Base-by-base conservation (phyloP, 163 green algal species). In the Picocystis sp. region DNA sequence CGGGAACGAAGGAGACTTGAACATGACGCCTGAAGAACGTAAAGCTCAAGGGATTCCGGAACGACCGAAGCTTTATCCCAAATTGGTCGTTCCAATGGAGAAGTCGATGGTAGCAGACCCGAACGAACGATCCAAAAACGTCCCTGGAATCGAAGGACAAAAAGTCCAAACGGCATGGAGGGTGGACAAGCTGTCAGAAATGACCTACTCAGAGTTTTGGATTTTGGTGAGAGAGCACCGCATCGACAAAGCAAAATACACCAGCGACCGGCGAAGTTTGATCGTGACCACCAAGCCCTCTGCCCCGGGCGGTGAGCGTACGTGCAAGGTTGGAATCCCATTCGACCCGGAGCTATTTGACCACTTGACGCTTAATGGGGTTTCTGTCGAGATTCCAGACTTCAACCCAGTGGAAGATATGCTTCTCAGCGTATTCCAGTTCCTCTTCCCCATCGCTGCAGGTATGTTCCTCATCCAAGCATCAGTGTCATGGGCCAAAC, bases 281-380 rank as follows among this genome's bases (percentile, higher is more conserved):
- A 52, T 75, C 24, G 78, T 83, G 17, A 71, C 52, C 3, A 79
- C 74, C 2, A 76, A 76, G 60, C 50, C 55, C 1, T 65, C 17
- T n/a, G 79, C 79, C 2, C 82, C 82, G 1, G 82, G 81, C 1
- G 80, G 83, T 3, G 59, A 35, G 33, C 71, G 80, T 22, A 75
- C 67, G n/a, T 75, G 78, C 6, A 58, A 79, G 56, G 76, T 92
- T 15, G 76, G 73, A 1, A 53, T 92, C 25, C 75, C 80, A 1
- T 85, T 74, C 24, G 83, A 93, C 67, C 79, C 82, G 0, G 72
- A 83, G 21, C 65, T 93, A 5, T 73, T 81, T 25, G 70, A 88
- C 52, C 78, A 89, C 69, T 64, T 93, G 53, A 48, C 79, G 34
- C 22, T 53, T 25, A 73, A 93, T 50, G 80, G 75, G 14, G 75